Evolutionary conservation across 192 early-diverging fungal genomes (phyloP), one percentile per base, ranked within the genome.

Genomic region (Coemansia sp.): DNA sequence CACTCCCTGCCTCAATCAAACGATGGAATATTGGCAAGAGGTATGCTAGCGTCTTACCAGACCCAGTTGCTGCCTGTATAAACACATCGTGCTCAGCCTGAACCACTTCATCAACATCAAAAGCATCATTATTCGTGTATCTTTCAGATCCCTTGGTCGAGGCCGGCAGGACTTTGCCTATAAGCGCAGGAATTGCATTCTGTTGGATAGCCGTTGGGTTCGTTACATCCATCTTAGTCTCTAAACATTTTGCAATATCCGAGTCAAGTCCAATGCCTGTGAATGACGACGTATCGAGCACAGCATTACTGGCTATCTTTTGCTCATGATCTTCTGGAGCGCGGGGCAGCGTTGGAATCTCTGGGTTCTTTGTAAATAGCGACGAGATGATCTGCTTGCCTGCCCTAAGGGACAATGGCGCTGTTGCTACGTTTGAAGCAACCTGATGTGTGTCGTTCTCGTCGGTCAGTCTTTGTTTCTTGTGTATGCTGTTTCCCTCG

Each of bases 21-120:
- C 90, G 85, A 70, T 98, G 90, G 37, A 98, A 65, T 61, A 99
- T 95, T 15, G 98, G 98, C 43, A 98, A 78, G 26, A 98, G 84
- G 69, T 94, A 99, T 3, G 96, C 86, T 48, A 99, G 82, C 0
- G 98, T 99, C 74, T 99, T 99, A 63, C 98, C 98, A 6, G 95
- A 97, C 58, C 98, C 98, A 4, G 97, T 99, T 65, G 95, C 92
- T 15, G 96, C 94, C 73, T 97, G 94, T 47, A 99, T 87, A 62
- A 98, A 87, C 15, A 92, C 87, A 77, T 98, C 97, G 37, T 89
- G 70, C 87, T 76, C 63, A 71, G 66, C 41, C 32, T 76, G 69
- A n/a, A 76, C 66, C 16, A 76, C 73, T 4, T 66, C 73, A 19
- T 85, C 86, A n/a, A 81, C 65, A 26, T 77, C 78, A 39, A 78